These are phyloP conservation scores for Edaphochlamys debaryana DNA, from an alignment of 139 green algal species.

Conservation along the genomic window DNA sequence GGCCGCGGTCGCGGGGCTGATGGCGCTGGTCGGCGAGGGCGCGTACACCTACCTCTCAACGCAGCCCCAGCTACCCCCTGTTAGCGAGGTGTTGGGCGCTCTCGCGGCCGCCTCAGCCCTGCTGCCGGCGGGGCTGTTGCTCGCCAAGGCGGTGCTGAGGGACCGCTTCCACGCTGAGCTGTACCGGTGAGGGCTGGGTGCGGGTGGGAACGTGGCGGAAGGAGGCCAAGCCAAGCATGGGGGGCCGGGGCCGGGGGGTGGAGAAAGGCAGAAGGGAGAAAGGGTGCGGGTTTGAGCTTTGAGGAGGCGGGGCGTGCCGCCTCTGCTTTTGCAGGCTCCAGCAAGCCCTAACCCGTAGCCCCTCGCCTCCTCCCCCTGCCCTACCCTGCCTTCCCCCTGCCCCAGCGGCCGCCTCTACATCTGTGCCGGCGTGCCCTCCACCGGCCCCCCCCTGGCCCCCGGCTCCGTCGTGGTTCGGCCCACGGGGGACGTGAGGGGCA, in stretches of 20 bases:
- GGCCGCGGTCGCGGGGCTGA: background rate
- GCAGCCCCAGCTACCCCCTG: background rate
- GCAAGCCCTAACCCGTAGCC: too few relatives aligned
- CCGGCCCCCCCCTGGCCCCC: slow-evolving; percentile 42
- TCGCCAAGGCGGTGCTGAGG: slow-evolving; percentile 31
- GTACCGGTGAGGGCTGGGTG: slow-evolving; percentile 39
- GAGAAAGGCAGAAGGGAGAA: too few relatives aligned
- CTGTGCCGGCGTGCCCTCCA: slow-evolving; percentile 41
- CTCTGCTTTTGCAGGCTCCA: too few relatives aligned
- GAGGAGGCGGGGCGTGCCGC: too few relatives aligned
- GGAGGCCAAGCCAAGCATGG: background rate
- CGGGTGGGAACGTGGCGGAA: background rate
- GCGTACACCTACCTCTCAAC: background rate
- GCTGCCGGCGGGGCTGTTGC: background rate
- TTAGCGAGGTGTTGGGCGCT: background rate
- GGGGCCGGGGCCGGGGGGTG: background rate
- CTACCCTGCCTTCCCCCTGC: background rate
- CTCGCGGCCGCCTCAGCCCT: background rate
- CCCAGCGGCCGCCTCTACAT: slow-evolving; percentile 58
- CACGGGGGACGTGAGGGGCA: slow-evolving; percentile 58
- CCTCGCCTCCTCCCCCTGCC: background rate
- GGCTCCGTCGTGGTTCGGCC: slow-evolving; percentile 45
- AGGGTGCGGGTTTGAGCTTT: too few relatives aligned
- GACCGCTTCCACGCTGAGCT: slow-evolving; percentile 56
- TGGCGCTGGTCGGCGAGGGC: background rate